Percentiles rank a stretch among this genome's conserved stretches.
Conservation (phyloP, 495 filamentous ascomycete genomes). For the Xylaria grammica region DNA sequence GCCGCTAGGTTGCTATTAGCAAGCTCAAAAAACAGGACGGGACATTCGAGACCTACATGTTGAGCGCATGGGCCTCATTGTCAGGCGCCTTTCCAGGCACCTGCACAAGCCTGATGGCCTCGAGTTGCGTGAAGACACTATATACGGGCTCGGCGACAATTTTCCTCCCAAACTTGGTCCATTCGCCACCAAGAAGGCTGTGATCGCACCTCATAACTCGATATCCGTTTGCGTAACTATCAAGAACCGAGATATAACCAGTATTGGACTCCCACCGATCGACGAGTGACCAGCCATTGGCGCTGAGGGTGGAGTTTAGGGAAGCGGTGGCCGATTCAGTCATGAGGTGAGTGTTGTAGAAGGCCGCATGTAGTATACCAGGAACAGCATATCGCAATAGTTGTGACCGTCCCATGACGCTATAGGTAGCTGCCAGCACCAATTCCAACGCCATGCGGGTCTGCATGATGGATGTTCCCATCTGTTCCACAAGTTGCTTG, state of each 20-base stretch:
- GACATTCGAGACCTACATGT: conserved; percentile 66
- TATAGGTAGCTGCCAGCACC: conserved; percentile 65
- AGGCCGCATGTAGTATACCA: conserved; percentile 69
- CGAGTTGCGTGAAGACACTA: conserved; percentile 88
- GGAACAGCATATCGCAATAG: conserved; percentile 68
- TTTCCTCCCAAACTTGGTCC: conserved; percentile 64
- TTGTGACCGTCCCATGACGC: conserved; percentile 69
- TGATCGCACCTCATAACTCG: conserved; percentile 92
- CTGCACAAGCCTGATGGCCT: conserved; percentile 83
- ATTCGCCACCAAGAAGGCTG: conserved; percentile 92
- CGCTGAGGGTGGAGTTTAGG: conserved; percentile 66
- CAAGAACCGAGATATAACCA: conserved; percentile 89
- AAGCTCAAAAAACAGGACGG: background rate
- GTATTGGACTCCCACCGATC: conserved; percentile 83
- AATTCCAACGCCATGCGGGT: conserved; percentile 75
- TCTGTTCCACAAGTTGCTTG: conserved; percentile 54
- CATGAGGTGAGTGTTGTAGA: conserved; percentile 74
- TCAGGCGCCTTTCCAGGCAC: conserved; percentile 59
- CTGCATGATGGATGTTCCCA: conserved; percentile 67
- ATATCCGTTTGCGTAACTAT: conserved; percentile 71
- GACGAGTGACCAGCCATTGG: conserved; percentile 65
- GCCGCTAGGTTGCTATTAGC: conserved; percentile 60
- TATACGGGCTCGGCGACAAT: conserved; percentile 84
- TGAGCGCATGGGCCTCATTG: conserved; percentile 74
- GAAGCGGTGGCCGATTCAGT: conserved; percentile 54